Base-by-base conservation (phyloP, 2,329 filamentous ascomycete species). In the Fusarium compactum region DNA sequence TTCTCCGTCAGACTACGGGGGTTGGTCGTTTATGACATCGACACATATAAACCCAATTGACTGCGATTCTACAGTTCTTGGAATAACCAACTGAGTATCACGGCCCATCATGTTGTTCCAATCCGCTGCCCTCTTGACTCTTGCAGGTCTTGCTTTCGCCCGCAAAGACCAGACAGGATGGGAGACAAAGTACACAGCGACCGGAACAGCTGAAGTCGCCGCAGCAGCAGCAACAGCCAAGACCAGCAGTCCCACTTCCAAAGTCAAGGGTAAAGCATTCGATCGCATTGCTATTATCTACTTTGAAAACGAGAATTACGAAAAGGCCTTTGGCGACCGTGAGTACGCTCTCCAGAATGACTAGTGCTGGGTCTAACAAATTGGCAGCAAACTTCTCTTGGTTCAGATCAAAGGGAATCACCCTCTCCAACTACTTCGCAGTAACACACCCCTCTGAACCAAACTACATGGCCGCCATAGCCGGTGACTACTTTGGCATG, bases 231-330 rank as follows among this genome's bases (percentile, higher is more conserved):
- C 89, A 10, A 91, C 87, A 2, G 89, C 89, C 14, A 83, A 85
- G 76, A 89, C 89, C 2, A 80, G 81, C 65, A 89, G 87, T 65
- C 88, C 90, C 3, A 88, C 85, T 32, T 90, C 85, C 77, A 77
- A 89, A 74, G 89, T 94, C 54, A 85, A 88, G 76, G 93, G 93
- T 67, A 89, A 90, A 76, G 88, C 85, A 0, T 95, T 94, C 76
- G 87, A 94, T 77, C 89, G 92, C 18, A 89, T 93, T 68, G 89
- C 90, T 50, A 87, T 89, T 54, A 89, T 95, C 77, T 94, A 91
- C 91, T 85, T 94, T 47, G 92, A 94, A 82, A 95, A 94, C 77
- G 92, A 90, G 48, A 86, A 90, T 78, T 94, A 87, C 69, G 85
- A 88, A 46, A 86, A 89, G 74, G 90, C 91, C 4, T 83, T 84